phyloP scores from a whole-genome alignment of 1,284 basidiomycete species.

The Leccinum pallidistipes region DNA sequence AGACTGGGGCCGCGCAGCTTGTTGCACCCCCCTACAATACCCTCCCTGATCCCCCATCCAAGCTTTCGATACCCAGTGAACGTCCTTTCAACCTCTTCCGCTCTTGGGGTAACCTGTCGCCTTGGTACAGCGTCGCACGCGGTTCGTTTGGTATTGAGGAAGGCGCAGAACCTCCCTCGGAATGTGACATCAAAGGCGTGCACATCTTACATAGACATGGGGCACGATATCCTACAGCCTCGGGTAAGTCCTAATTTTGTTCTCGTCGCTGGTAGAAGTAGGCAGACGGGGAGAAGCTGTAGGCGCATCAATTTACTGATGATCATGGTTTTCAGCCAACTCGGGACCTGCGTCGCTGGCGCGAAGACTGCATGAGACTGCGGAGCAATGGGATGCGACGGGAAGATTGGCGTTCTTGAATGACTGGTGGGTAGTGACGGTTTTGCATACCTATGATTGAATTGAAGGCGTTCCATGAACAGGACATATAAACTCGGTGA shows the following conservation, averaged over 20 bases:
- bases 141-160: slow-evolving; percentile 74
- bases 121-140: slow-evolving; percentile 77
- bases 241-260: slow-evolving; percentile 45
- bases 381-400: slow-evolving; percentile 58
- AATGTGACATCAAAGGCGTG: slow-evolving; percentile 69
- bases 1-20: slow-evolving; percentile 69
- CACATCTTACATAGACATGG: slow-evolving; percentile 82
- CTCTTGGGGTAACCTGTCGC: slow-evolving; percentile 82
- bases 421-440: slow-evolving; percentile 53
- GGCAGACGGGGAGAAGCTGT: background rate
- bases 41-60: slow-evolving; percentile 14
- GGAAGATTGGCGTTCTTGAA: slow-evolving; percentile 75
- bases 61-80: slow-evolving; percentile 18
- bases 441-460: background rate
- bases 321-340: slow-evolving; percentile 40
- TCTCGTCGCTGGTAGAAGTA: background rate
- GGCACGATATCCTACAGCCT: slow-evolving; percentile 77
- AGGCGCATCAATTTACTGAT: background rate
- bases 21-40: slow-evolving; percentile 42
- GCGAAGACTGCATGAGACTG: slow-evolving; percentile 51
- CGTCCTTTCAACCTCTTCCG: slow-evolving; percentile 62
- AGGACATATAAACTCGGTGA: slow-evolving; percentile 83
- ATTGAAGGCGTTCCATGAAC: slow-evolving; percentile 4
- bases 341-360: slow-evolving; percentile 70
- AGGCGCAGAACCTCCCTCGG: slow-evolving; percentile 64